Conservation (phyloP, 2,329 filamentous ascomycete genomes). For the Ciborinia camelliae region DNA sequence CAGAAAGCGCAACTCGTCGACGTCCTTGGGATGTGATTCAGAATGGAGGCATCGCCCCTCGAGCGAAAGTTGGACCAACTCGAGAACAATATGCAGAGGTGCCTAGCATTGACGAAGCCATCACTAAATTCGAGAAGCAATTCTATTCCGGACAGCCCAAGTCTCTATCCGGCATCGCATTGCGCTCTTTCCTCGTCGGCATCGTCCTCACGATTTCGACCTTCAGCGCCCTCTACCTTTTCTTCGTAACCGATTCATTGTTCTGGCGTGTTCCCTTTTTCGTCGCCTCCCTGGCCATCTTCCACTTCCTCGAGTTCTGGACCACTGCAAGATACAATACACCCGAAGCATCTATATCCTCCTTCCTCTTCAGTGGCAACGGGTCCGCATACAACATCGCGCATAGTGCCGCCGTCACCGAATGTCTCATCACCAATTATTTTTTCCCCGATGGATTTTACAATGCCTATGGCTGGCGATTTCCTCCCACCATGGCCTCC, state of each 20-base stretch:
- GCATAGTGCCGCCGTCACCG: constrained; percentile 68
- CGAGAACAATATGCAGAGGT: constrained; percentile 14
- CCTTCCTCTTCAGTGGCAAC: constrained; percentile 82
- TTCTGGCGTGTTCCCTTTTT: constrained; percentile 66
- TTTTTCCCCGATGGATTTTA: constrained; percentile 47
- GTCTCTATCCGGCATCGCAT: constrained; percentile 40
- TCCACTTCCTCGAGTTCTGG: constrained; percentile 97
- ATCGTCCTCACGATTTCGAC: constrained; percentile 27
- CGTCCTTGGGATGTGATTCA: constrained; percentile 18
- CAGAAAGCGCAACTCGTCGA: constrained; percentile 13
- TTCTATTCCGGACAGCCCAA: constrained; percentile 32
- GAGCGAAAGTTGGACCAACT: background rate
- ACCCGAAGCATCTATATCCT: constrained; percentile 63
- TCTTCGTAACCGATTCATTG: constrained; percentile 15
- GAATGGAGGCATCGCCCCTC: constrained; percentile 21
- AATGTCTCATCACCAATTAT: constrained; percentile 62
- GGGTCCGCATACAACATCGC: constrained; percentile 81
- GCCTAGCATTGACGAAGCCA: constrained; percentile 27
- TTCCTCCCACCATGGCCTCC: background rate
- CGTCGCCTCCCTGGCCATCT: constrained; percentile 64
- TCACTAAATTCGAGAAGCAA: constrained; percentile 32
- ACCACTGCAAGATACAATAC: constrained; percentile 85
- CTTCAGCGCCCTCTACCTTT: constrained; percentile 30
- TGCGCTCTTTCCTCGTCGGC: constrained; percentile 39
- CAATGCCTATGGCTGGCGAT: background rate